A percentile compares a stretch with the other conserved stretches of the same genome.
Conservation (phyloP, 129 eudicot genomes). For the Tagetes patula region DNA sequence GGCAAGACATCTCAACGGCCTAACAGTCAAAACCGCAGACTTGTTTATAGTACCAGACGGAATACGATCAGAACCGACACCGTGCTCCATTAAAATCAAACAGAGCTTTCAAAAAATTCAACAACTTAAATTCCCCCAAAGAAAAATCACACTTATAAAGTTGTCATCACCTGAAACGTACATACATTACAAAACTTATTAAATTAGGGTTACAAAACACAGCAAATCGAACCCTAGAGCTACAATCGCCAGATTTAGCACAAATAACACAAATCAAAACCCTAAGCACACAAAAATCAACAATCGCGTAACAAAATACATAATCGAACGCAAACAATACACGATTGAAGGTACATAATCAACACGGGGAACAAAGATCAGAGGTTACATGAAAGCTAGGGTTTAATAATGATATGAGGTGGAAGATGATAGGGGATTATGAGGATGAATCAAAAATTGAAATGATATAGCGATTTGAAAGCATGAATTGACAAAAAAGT, state of each 20-base stretch:
- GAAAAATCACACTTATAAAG: neutral
- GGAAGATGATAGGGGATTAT: neutral
- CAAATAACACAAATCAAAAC: constrained; percentile 25
- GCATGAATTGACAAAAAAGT: neutral
- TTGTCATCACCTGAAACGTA: constrained; percentile 26
- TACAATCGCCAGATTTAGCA: constrained; percentile 14
- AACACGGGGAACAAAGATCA: constrained; percentile 7
- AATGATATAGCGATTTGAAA: neutral
- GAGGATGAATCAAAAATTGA: neutral
- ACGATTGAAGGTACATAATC: neutral
- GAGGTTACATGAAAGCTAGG: constrained; percentile 16
- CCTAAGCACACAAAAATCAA: constrained; percentile 31
- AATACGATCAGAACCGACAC: constrained; percentile 40
- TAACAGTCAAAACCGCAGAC: constrained; percentile 61
- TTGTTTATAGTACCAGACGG: constrained; percentile 51
- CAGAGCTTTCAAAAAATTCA: constrained; percentile 17
- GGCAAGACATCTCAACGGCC: constrained; percentile 68
- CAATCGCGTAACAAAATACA: constrained; percentile 6
- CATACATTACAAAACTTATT: constrained; percentile 15
- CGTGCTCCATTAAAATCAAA: constrained; percentile 53
- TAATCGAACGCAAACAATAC: neutral
- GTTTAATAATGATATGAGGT: constrained; percentile 10
- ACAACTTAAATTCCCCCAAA: neutral
- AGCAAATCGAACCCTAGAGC: neutral
- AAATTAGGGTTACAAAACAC: neutral